phyloP scores from a whole-genome alignment of 2,329 filamentous ascomycete species.

The Pyrenophora seminiperda region DNA sequence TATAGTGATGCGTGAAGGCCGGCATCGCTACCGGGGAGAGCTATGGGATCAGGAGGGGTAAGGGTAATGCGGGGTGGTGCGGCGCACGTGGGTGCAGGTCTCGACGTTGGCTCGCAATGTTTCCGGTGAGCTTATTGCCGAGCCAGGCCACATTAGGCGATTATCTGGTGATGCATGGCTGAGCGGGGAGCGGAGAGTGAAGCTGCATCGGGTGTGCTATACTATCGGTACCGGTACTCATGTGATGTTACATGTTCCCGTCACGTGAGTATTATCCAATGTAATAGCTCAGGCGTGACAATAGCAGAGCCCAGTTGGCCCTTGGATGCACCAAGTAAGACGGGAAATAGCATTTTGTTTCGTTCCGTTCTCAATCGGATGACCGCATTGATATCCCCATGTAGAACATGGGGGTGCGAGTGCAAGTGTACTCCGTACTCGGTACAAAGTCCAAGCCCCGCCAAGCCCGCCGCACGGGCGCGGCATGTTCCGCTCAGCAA shows the following conservation, averaged over 20 bases:
- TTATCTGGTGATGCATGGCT: conserved; percentile 14
- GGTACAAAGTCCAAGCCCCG: neutral
- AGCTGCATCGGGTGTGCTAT: too few relatives aligned
- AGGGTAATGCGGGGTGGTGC: conserved; percentile 32
- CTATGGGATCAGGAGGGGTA: conserved; percentile 39
- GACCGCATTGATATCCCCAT: too few relatives aligned
- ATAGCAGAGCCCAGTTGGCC: too few relatives aligned
- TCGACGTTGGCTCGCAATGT: conserved; percentile 21
- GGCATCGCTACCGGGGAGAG: conserved; percentile 6
- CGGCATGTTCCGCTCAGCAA: conserved; percentile 29
- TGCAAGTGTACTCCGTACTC: too few relatives aligned
- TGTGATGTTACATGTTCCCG: neutral
- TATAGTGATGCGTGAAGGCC: conserved; percentile 16
- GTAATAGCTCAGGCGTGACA: too few relatives aligned
- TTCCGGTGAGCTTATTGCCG: conserved; percentile 9
- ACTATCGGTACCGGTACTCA: too few relatives aligned
- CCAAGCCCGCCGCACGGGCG: conserved; percentile 28
- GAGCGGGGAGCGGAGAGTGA: conserved; percentile 2
- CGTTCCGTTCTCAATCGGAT: too few relatives aligned
- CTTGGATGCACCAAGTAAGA: too few relatives aligned
- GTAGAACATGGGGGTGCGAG: too few relatives aligned
- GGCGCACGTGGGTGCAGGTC: conserved; percentile 31
- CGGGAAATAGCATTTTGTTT: too few relatives aligned
- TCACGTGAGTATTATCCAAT: too few relatives aligned
- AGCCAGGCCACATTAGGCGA: conserved; percentile 4